Conservation (phyloP, 106 monocot genomes). For the Agapanthus africanus region DNA sequence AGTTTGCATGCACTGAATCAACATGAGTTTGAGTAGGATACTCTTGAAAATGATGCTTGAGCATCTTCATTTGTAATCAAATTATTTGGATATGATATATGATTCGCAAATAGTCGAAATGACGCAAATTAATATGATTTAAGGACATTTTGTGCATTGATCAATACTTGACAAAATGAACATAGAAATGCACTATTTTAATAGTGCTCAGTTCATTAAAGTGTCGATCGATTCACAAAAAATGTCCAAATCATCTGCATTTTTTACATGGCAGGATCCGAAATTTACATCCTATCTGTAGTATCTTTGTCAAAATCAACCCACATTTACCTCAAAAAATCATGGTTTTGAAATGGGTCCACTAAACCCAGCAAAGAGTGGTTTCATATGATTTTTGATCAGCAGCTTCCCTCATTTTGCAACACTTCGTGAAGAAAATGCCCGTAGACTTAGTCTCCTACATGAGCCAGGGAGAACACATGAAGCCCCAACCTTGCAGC, state of each 20-base stretch:
- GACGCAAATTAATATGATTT: too few relatives aligned
- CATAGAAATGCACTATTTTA: too few relatives aligned
- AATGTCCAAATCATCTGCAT: not conserved
- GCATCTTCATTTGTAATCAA: conserved; percentile 31
- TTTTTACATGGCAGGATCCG: too few relatives aligned
- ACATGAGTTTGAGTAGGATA: too few relatives aligned
- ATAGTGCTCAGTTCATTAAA: not conserved
- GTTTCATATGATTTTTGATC: conserved; percentile 46
- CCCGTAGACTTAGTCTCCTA: conserved; percentile 76
- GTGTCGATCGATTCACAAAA: too few relatives aligned
- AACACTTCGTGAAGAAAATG: conserved; percentile 73
- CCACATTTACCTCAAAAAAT: conserved; percentile 66
- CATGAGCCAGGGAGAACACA: conserved; percentile 60
- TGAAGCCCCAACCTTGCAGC: conserved; percentile 73
- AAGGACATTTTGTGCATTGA: too few relatives aligned
- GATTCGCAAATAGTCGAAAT: not conserved
- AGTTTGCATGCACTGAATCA: too few relatives aligned
- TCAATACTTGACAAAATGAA: too few relatives aligned
- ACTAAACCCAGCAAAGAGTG: conserved; percentile 88
- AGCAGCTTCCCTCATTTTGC: conserved; percentile 51
- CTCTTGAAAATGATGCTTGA: too few relatives aligned
- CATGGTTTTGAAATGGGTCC: conserved; percentile 88
- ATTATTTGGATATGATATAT: not conserved
- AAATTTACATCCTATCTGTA: too few relatives aligned
- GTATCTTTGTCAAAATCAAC: conserved; percentile 44